Base-by-base conservation (phyloP, 2,329 filamentous ascomycete species). In the Sporothrix globosa region DNA sequence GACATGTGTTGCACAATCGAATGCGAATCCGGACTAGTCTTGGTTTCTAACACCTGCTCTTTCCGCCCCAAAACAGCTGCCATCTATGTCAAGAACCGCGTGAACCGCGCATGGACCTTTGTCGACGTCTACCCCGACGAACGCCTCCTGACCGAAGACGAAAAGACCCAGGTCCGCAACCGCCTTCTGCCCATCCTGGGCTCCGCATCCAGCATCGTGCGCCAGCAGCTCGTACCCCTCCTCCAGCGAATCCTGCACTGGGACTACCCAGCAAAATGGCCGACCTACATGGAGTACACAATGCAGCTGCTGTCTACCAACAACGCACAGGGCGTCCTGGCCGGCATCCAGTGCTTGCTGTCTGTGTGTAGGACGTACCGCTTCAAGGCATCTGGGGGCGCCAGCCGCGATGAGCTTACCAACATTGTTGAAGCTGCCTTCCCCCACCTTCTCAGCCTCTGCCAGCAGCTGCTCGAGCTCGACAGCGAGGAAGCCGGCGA, bases 31-130 rank as follows among this genome's bases (percentile, higher is more conserved):
- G 5, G 19, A 17, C 21, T 21, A 21, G 13, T 5, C 24, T 48
- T 14, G 39, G 21, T 21, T 48, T 34, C 46, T 53, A 54, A 41
- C 19, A 9, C 13, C 46, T 34, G 9, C 39, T n/a, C 24, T 11
- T 30, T 3, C 46, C n/a, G 2, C 21, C n/a, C 41, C 19, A 34
- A 67, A 21, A 50, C 41, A 97, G 95, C 93, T 78, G 94, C 95
- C 78, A 92, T 99, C 76, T 99, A 98, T 83, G 89, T 98, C 80
- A 99, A 99, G 84, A 98, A 99, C 83, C 91, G 94, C 79, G 91
- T 98, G 80, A 95, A 92, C 80, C 91, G 94, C 79, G 93, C 92
- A 77, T 99, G 96, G 96, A 87, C 90, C 70, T 89, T 88, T 73
- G 85, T 86, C 77, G 92, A 96, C 74, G 91, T 95, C 74, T 89